Conservation (phyloP, 164 flowering plant species). For the Liquidambar formosana region DNA sequence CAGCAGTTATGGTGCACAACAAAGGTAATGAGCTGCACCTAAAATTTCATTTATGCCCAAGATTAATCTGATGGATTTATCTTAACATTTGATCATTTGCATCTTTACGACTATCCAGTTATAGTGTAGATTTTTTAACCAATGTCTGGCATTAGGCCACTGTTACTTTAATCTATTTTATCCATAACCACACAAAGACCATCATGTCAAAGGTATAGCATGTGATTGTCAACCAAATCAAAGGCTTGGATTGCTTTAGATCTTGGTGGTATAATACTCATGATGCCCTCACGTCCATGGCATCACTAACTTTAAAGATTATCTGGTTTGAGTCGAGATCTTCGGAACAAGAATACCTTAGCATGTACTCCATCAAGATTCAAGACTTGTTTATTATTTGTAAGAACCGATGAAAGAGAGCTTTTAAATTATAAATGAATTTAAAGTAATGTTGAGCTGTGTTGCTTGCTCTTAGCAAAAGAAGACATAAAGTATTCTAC, state of each 20-base stretch:
- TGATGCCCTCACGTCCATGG: neutral
- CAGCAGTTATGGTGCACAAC: neutral
- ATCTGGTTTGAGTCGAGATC: conserved; percentile 2
- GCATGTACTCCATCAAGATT: conserved; percentile 23
- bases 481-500: conserved; percentile 13
- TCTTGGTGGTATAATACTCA: no score
- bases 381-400: conserved; percentile 10
- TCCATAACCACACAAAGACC: no score
- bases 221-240: conserved; percentile 8
- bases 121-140: no score
- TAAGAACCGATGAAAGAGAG: conserved; percentile 11
- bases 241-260: neutral
- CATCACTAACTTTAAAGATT: neutral
- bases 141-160: neutral
- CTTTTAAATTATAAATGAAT: neutral
- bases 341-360: conserved; percentile 18
- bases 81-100: no score
- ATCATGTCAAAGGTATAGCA: neutral
- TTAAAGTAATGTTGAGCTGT: neutral
- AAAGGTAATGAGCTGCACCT: neutral
- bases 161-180: conserved; percentile 3
- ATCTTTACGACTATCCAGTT: no score
- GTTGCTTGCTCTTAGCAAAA: conserved; percentile 12
- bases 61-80: neutral
- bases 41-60: neutral